These are phyloP conservation scores for Picea engelmannii DNA, from an alignment of 83 land plant species.

Conservation along the genomic window DNA sequence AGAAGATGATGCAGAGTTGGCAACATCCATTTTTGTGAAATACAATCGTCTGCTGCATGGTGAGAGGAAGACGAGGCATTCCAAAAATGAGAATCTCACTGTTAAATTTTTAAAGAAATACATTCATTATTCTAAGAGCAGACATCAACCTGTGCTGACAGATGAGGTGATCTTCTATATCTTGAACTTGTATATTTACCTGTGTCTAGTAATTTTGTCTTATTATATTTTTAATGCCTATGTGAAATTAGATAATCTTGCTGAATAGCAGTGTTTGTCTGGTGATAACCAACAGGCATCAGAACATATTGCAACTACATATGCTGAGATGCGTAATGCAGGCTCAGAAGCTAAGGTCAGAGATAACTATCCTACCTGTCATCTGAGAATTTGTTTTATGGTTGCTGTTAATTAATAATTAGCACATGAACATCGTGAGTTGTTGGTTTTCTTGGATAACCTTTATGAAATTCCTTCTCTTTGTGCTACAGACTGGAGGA, in stretches of 20 bases:
- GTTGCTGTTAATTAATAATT: not conserved
- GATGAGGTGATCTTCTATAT: slow-evolving; percentile 72
- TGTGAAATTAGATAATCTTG: not conserved
- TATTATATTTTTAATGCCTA: not conserved
- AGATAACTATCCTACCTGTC: not conserved
- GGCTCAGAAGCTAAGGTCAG: slow-evolving; percentile 72
- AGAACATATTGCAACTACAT: slow-evolving; percentile 88
- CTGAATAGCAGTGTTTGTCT: not conserved
- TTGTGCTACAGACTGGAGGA: slow-evolving; percentile 65
- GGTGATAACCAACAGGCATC: slow-evolving; percentile 68
- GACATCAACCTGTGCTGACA: slow-evolving; percentile 83
- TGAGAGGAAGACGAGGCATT: slow-evolving; percentile 53
- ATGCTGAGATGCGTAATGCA: slow-evolving; percentile 95
- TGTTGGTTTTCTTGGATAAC: not conserved
- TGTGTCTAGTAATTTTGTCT: not conserved
- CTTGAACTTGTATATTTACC: not conserved
- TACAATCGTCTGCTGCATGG: slow-evolving; percentile 95
- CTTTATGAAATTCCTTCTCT: not conserved
- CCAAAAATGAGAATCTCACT: slow-evolving; percentile 74
- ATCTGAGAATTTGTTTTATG: not conserved
- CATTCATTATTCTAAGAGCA: slow-evolving; percentile 94
- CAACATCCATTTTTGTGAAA: slow-evolving; percentile 84
- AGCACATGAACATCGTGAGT: not conserved
- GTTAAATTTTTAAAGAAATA: slow-evolving; percentile 95
- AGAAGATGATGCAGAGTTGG: slow-evolving; percentile 78